Base-by-base conservation (phyloP, 441 rosid species). In the California macrophylla region DNA sequence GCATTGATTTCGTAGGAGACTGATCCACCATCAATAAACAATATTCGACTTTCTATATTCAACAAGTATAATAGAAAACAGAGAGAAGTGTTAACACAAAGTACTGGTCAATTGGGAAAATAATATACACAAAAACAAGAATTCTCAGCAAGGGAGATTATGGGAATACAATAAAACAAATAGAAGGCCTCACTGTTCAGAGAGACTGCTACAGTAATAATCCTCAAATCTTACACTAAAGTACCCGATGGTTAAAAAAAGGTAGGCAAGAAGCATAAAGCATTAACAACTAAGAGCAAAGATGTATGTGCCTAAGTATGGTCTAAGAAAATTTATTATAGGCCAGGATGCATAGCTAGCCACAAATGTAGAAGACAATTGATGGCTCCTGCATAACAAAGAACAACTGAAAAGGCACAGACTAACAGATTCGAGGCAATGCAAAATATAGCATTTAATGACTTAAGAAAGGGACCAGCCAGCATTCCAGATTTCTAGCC, bases 21-120 rank as follows among this genome's bases (percentile, higher is more conserved):
- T 96, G 99, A 74, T 91, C 96, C 65, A 96, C 98, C 67, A 75
- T 90, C 32, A 85, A 66, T 18, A 96, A 81, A 83, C 72, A 82
- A 66, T 36, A 56, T 74, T 91, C 96, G 66, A 87, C 82, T 85
- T 84, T 85, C 98, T 96, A 81, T 77, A 84, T 20, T 75, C 71
- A 67, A 66, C 58, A 45, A 34, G 60, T 15, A 40, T 20, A 42
- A 26, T 5, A 58, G 4, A 68, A 18, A 29, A 32, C 28, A 52
- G 21, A 5, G n/a, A 66, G 66, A 29, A 26, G 66, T 20, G 66
- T 62, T 26, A 62, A 6, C 36, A n/a, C 20, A 26, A 13, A 62
- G 21, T 20, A 62, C n/a, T 26, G 36, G 5, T 21, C 38, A 28
- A 6, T 29, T 62, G 12, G 66, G 34, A 28, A 61, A 61, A 62